Conservation (phyloP, 495 filamentous ascomycete species). For the Emericellopsis terricola region DNA sequence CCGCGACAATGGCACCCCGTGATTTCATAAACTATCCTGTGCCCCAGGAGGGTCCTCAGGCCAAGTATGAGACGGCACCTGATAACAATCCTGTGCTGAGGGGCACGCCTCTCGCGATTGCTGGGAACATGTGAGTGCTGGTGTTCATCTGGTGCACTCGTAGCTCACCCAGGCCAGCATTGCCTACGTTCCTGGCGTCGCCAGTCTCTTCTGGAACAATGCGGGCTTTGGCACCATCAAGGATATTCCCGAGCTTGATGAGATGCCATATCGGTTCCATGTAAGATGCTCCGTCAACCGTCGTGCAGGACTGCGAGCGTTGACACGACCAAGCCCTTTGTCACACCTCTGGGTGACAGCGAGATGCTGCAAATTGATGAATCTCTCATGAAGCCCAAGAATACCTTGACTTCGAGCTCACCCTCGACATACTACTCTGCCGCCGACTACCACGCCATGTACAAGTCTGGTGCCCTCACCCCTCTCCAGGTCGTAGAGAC, state of each 20-base stretch:
- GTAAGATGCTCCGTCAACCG: conserved; percentile 5
- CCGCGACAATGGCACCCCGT: conserved; percentile 3
- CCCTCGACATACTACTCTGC: conserved; percentile 43
- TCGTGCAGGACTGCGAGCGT: neutral
- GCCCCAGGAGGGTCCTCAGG: conserved; percentile 12
- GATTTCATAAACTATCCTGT: conserved; percentile 17
- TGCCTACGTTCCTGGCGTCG: conserved; percentile 8
- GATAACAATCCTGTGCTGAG: conserved; percentile 15
- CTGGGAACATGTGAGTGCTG: conserved; percentile 9
- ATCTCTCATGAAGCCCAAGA: too few species aligned
- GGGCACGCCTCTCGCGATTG: conserved; percentile 11
- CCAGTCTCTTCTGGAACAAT: conserved; percentile 41
- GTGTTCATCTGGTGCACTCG: neutral
- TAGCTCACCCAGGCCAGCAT: conserved; percentile 7
- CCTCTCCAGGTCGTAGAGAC: conserved; percentile 52
- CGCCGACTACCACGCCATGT: conserved; percentile 61
- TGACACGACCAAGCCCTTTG: conserved; percentile 39
- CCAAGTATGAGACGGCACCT: conserved; percentile 7
- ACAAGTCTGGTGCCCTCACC: conserved; percentile 46
- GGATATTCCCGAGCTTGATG: conserved; percentile 35
- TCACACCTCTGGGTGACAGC: conserved; percentile 40
- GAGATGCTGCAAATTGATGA: too few species aligned
- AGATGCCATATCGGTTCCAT: conserved; percentile 43
- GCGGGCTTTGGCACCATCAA: conserved; percentile 51
- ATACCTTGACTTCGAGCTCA: conserved; percentile 16